Conservation (phyloP, 2,329 filamentous ascomycete species). For the Alternaria sp. region DNA sequence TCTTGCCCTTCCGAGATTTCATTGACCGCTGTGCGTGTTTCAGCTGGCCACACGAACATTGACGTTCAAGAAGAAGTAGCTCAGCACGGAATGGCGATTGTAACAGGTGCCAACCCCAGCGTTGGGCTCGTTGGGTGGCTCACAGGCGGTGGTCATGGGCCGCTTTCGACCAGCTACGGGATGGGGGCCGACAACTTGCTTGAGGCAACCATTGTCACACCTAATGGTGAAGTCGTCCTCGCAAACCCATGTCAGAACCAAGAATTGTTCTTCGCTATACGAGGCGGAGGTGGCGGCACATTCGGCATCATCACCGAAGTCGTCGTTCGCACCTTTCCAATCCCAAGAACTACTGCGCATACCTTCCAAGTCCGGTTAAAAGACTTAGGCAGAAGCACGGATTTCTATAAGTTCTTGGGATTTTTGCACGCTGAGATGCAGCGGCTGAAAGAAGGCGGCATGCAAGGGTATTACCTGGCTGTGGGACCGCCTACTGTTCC, state of each 20-base stretch:
- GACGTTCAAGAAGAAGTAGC: conserved; percentile 23
- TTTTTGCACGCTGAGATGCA: conserved; percentile 31
- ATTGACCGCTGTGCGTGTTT: conserved; percentile 20
- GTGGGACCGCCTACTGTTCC: conserved; percentile 24
- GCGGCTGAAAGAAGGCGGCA: conserved; percentile 32
- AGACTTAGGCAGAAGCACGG: conserved; percentile 3
- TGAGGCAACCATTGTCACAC: conserved; percentile 45
- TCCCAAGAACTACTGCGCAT: conserved; percentile 38
- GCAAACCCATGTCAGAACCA: conserved; percentile 33
- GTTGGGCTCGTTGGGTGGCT: conserved; percentile 52
- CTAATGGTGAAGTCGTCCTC: conserved; percentile 16
- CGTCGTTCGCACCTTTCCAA: conserved; percentile 23
- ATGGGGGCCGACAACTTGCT: conserved; percentile 48
- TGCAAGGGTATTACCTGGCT: conserved; percentile 38
- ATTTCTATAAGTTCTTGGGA: conserved; percentile 29
- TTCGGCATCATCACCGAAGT: conserved; percentile 48
- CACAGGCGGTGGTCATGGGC: conserved; percentile 48
- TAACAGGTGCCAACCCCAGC: conserved; percentile 31
- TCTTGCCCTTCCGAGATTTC: conserved; percentile 14
- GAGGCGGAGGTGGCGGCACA: conserved; percentile 51
- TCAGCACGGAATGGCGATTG: conserved; percentile 15
- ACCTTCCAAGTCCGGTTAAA: conserved; percentile 19
- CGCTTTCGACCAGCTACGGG: conserved; percentile 45
- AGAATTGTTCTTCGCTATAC: conserved; percentile 51
- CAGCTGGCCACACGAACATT: conserved; percentile 28